Evolutionary conservation across 2,329 filamentous ascomycete species (phyloP), one percentile per base, ranked within the genome.

Genomic region (Nothophaeocryptopus gaeumannii): DNA sequence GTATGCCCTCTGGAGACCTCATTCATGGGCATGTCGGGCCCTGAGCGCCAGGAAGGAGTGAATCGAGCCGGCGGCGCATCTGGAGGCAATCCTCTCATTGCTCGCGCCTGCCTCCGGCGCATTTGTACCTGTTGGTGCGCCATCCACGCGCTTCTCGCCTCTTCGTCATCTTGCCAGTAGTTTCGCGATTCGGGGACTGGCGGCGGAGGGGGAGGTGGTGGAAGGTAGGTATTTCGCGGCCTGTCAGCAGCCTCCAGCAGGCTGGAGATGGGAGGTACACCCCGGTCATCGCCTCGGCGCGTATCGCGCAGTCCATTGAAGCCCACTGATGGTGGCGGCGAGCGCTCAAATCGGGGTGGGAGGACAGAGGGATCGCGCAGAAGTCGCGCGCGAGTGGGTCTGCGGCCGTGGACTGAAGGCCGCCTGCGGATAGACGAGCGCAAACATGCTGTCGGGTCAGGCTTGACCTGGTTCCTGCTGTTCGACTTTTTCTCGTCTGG

Each of bases 391-490:
- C 62, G 58, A 31, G 53, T 51, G 30, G 50, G 41, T 37, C 59
- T 52, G 45, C 62, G 62, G 51, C 59, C 64, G 38, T 67, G 63
- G 5, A 65, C 53, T 5, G 60, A 62, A 34, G 63, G 54, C 41
- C 62, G 61, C 51, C 81, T 78, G 53, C 81, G 78, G 61, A 84
- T 84, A 36, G 78, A 68, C 34, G 79, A 83, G 63, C 81, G 78
- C 47, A 75, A 49, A 50, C 43, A 53, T 44, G 54, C 51, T 39
- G 75, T 75, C 33, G 74, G 66, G 61, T 83, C 80, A 55, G 64
- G 67, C 64, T 81, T 82, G 55, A 71, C 63, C 45, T 71, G 65
- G 50, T 72, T 73, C 16, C 67, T 65, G 47, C 52, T 55, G 48
- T 51, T 56, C 34, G 72, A 70, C 51, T 54, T 54, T 33, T 73